Evolutionary conservation across 2,329 filamentous ascomycete species (phyloP), one percentile per base, ranked within the genome.

Genomic region (Orbilia ellipsospora): DNA sequence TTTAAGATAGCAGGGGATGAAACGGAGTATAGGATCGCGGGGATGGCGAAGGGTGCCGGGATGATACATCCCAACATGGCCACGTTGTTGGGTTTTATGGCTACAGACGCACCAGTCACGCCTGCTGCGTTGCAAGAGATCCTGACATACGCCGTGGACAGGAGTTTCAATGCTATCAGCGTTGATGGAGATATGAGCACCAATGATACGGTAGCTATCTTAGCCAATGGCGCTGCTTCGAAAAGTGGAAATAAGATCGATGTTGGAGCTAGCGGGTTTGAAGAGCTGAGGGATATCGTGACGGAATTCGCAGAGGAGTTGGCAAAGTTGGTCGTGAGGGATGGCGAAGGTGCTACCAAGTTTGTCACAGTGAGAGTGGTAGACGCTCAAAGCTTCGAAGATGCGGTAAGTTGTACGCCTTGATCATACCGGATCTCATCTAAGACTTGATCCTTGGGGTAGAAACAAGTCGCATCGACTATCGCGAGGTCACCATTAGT

Each of bases 61-160:
- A 99, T 99, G 95, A 97, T 99, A 82, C 94, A 97, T 81, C 95
- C 95, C 56, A 98, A 99, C 85, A 97, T 99, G 94, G 95, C 93
- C 31, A 99, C 95, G 0, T 88, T 98, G 40, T 89, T 99, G 42
- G 93, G 92, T 64, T 91, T 98, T 76, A 87, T 98, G 80, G 93
- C 92, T 80, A 99, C 95, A 13, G 95, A 99, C 80, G 94, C 91
- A 0, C 91, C 93, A 31, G 88, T 98, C 80, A 86, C 89, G 0
- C 86, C 91, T 2, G 81, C 83, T 0, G 86, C 90, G 8, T 88
- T 97, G 73, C 88, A 89, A 57, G 83, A 86, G 0, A 86, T 95
- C 13, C 89, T 98, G 52, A 88, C 86, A 72, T 85, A 89, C 78
- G 91, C 94, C 52, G 90, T 93, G 66, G 89, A 92, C 79, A 89